Base-by-base conservation (phyloP, 139 green algal genomes). In the Diplosphaera chodatii region DNA sequence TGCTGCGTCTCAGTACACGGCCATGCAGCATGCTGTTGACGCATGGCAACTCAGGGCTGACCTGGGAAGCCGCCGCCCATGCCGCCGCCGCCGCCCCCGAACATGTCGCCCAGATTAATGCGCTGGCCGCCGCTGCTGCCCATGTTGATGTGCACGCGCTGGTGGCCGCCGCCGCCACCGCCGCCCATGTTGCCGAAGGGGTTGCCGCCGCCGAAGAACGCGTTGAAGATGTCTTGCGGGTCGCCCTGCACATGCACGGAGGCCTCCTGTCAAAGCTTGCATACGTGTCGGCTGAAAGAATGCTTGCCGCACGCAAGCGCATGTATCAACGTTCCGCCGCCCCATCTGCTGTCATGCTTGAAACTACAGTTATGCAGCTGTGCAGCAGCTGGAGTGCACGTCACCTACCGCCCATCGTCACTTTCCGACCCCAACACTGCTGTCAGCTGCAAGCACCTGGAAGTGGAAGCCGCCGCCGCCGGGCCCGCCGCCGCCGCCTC, bases 171-270 rank as follows among this genome's bases (percentile, higher is more conserved):
- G 62, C 77, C 75, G 33, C 59, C 76, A 30, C 41, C 55, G 37
- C 76, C 74, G 16, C 76, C 77, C 16, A 68, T 66, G 6, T 74
- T 70, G 55, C 66, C 68, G 13, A 71, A 69, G 18, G 68, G 70
- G 25, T 74, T 78, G 25, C 74, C 78, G n/a, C 79, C 78, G 4
- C 89, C 89, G 69, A 95, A 94, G 40, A 94, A 91, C 27, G 67
- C 78, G 22, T 95, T 88, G 75, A 94, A 94, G 48, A 94, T 89
- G 23, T 95, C 83, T 62, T 90, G 89, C 0, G 89, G 84, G 41
- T 94, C 86, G 16, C 80, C 84, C 70, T 91, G 82, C 74, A 73
- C 6, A 6, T 20, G 37, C 37, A 48, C 8, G 10, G 8, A 10
- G 37, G 6, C 6, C n/a, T n/a, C n/a, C n/a, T n/a, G n/a, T n/a